Percentiles rank a stretch among this genome's conserved stretches.
Conservation (phyloP, 352 stramenopile species). For the Thalassiosira oceanica region DNA sequence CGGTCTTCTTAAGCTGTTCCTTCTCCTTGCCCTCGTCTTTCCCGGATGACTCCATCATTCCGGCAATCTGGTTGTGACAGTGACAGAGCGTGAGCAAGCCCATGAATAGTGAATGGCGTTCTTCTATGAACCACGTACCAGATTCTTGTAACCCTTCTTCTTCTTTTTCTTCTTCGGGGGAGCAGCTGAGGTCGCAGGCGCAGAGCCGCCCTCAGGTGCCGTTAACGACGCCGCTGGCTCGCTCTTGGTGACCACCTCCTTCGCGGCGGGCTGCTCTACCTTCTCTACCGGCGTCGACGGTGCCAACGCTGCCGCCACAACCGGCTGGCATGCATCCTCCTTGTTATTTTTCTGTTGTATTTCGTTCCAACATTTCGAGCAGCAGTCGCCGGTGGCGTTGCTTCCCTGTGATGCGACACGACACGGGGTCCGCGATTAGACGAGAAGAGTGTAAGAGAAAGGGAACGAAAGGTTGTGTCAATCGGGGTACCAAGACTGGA, state of each 20-base stretch:
- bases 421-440: background rate
- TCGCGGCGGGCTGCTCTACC: background rate
- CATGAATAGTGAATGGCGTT: too few relatives aligned
- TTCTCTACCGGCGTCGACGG: slow-evolving; percentile 3
- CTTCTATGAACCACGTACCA: too few relatives aligned
- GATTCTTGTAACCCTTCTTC: slow-evolving; percentile 76
- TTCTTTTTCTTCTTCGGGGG: slow-evolving; percentile 83
- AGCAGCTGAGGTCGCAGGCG: slow-evolving; percentile 9
- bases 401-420: slow-evolving; percentile 57
- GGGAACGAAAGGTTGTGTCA: too few relatives aligned
- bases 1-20: slow-evolving; percentile 64
- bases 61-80: too few relatives aligned
- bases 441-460: slow-evolving; percentile 6
- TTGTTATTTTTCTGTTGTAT: slow-evolving; percentile 56
- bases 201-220: background rate
- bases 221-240: background rate
- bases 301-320: slow-evolving; percentile 1
- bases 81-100: too few relatives aligned
- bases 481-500: too few relatives aligned
- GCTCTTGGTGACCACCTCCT: background rate
- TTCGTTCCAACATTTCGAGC: slow-evolving; percentile 77
- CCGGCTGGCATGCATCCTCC: background rate
- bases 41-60: slow-evolving; percentile 59
- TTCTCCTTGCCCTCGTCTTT: slow-evolving; percentile 71
- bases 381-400: slow-evolving; percentile 73